Evolutionary conservation across 495 filamentous ascomycete genomes (phyloP), one percentile per base, ranked within the genome.

Genomic region (Pyrenopolyporus hunteri): DNA sequence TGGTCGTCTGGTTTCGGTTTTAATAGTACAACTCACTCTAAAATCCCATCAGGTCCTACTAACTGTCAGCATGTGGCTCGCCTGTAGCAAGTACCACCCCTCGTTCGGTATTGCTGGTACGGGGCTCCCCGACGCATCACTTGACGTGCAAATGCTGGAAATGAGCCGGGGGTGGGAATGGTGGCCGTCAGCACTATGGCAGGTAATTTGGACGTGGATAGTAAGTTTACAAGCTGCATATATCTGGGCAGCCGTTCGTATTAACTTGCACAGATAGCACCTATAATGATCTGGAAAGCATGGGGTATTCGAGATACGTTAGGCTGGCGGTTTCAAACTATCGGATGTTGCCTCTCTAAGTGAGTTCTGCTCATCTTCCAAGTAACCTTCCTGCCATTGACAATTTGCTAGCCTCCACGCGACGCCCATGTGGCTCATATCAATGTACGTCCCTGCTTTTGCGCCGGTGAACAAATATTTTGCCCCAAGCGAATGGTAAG

Each of bases 301-400:
- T 70, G 76, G 37, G 66, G 66, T 29, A 87, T 89, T 54, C 78
- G 73, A 42, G 87, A 90, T 60, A 85, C 86, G 3, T 82, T 89
- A 48, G 82, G 83, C 49, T 90, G 87, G 87, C 80, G 85, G n/a
- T 59, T 80, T 3, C 86, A 89, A 63, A 89, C 86, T 8, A 84
- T 83, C 23, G 71, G 78, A 16, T 86, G 84, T 64, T 81, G 82
- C 57, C 55, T 89, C 51, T 77, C 80, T 13, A 78, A 82, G 84
- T 78, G 71, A 56, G 72, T 55, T 9, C 3, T 4, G 5, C 6
- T 19, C 19, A 14, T 14, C 28, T 46, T 19, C 2, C 0, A 4
- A 10, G 26, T 29, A 25, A 9, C 22, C 26, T n/a, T 32, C 2
- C 42, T 49, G 20, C 2, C 4, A 35, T 11, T 40, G 20, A 53